Evolutionary conservation across 192 early-diverging fungal species (phyloP).

Genomic region (Coemansia sp.): DNA sequence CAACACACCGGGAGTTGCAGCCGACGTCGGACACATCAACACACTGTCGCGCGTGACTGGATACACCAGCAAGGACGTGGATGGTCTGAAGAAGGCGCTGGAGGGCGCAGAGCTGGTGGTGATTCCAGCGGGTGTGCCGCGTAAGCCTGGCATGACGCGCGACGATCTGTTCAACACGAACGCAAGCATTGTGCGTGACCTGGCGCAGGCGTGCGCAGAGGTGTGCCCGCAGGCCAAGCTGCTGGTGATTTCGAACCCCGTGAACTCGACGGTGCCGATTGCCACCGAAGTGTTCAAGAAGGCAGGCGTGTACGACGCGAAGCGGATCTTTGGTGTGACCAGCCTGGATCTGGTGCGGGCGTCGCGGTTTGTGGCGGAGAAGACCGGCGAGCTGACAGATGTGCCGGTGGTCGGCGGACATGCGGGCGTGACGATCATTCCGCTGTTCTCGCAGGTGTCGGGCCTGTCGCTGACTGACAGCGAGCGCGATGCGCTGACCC

Average conservation of each 20-base stretch:
- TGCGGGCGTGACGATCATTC: constrained; percentile 96
- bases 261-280: constrained; percentile 96
- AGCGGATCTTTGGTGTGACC: constrained; percentile 93
- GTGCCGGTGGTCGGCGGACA: constrained; percentile 95
- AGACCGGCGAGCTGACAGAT: constrained; percentile 69
- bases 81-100: constrained; percentile 74
- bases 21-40: constrained; percentile 93
- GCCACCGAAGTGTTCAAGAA: constrained; percentile 89
- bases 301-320: constrained; percentile 79
- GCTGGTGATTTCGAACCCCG: constrained; percentile 91
- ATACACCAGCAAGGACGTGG: constrained; percentile 65
- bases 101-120: constrained; percentile 79
- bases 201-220: constrained; percentile 78
- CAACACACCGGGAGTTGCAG: constrained; percentile 96
- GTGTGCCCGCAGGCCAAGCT: constrained; percentile 82
- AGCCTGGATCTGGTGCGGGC: constrained; percentile 97
- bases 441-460: constrained; percentile 81
- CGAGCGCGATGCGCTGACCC: constrained; percentile 84
- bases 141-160: constrained; percentile 99
- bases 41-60: constrained; percentile 78
- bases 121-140: constrained; percentile 96
- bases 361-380: constrained; percentile 88
- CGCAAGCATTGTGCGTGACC: constrained; percentile 80
- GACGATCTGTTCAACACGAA: constrained; percentile 99
- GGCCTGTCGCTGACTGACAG: constrained; percentile 72